Percentiles rank a stretch among this genome's conserved stretches.
phyloP scores from a whole-genome alignment of 1,139 yeast species.

The Kodamaea anthophila region DNA sequence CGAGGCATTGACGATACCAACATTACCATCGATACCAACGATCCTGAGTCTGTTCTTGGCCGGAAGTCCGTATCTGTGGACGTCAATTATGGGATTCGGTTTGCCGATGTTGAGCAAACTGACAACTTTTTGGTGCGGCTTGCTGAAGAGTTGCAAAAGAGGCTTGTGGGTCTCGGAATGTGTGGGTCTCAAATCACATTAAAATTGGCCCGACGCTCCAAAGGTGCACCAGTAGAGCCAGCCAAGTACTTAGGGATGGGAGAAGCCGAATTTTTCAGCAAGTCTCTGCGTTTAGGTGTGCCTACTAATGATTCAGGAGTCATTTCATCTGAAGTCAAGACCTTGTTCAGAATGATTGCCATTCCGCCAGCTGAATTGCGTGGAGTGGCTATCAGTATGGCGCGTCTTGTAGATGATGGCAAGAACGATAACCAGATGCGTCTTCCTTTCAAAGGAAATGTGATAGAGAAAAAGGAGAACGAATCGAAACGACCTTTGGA shows the following conservation, averaged over 20 bases:
- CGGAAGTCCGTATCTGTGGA: conserved; percentile 83
- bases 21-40: conserved; percentile 42
- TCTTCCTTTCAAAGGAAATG: conserved; percentile 25
- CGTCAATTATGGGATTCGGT: conserved; percentile 86
- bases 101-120: conserved; percentile 52
- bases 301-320: conserved; percentile 59
- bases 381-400: conserved; percentile 70
- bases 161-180: conserved; percentile 44
- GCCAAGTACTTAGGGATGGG: conserved; percentile 86
- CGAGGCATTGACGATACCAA: conserved; percentile 64
- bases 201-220: conserved; percentile 59
- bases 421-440: conserved; percentile 33
- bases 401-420: conserved; percentile 43
- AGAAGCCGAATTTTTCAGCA: conserved; percentile 56
- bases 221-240: conserved; percentile 65
- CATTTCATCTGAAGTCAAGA: conserved; percentile 55
- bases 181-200: conserved; percentile 56
- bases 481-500: neutral
- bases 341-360: conserved; percentile 48
- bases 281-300: conserved; percentile 55
- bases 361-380: conserved; percentile 66
- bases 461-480: neutral
- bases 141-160: conserved; percentile 50
- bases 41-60: conserved; percentile 38
- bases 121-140: conserved; percentile 57